Conservation (phyloP, 2,329 filamentous ascomycete genomes). For the Zymoseptoria tritici region DNA sequence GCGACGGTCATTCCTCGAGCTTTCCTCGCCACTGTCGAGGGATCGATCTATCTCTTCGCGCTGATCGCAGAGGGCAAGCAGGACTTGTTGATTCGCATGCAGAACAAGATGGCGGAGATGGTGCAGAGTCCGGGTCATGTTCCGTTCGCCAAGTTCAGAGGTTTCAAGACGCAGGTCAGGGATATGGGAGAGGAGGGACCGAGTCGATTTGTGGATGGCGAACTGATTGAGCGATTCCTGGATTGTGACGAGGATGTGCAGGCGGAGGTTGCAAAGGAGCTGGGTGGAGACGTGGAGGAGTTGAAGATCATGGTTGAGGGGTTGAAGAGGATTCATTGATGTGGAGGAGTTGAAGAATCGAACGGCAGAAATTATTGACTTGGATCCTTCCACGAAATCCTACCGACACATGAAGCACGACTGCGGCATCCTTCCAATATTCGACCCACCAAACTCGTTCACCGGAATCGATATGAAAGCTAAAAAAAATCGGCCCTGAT, state of each 20-base stretch:
- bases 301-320: conserved; percentile 54
- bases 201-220: conserved; percentile 83
- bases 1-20: conserved; percentile 71
- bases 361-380: background rate
- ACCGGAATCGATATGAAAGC: background rate
- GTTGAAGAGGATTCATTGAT: conserved; percentile 43
- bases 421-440: background rate
- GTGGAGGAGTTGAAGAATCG: background rate
- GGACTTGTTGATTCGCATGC: conserved; percentile 75
- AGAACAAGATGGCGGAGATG: conserved; percentile 59
- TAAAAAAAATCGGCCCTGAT: background rate
- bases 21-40: conserved; percentile 86
- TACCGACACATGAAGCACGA: background rate
- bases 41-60: conserved; percentile 83
- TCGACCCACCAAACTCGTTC: background rate
- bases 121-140: conserved; percentile 65
- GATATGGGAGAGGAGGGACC: conserved; percentile 60
- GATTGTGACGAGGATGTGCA: conserved; percentile 57
- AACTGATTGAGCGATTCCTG: conserved; percentile 79
- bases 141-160: conserved; percentile 71
- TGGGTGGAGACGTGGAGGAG: conserved; percentile 49
- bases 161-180: conserved; percentile 65
- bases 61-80: conserved; percentile 65
- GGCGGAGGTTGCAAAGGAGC: conserved; percentile 44
- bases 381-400: background rate